Evolutionary conservation across 129 eudicot species (phyloP), one percentile per base, ranked within the genome.

Genomic region (Pittosporum tobira): DNA sequence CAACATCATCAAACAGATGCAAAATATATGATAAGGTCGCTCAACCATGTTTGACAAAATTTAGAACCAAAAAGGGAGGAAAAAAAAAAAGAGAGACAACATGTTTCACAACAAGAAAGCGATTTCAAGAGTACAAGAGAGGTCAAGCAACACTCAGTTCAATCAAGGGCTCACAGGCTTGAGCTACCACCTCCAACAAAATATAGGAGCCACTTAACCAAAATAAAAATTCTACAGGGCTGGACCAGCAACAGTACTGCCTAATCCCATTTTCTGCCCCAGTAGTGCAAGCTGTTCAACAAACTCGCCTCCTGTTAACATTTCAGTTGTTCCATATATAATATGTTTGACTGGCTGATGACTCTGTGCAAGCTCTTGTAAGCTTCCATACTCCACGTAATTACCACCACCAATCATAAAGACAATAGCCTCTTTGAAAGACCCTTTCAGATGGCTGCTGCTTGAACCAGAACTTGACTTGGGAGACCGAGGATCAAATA

Each of bases 351-450:
- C 63, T 10, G 96, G 94, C 66, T 86, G 96, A 54, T 78, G 96
- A n/a, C 77, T 61, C 5, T 51, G 69, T 16, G 84, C 98, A 52
- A 86, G 90, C 61, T 83, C 87, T 65, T 86, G 98, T 74, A 91
- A 71, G 68, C 96, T 78, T 59, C 89, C 94, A 67, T 91, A 75
- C 62, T 91, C 99, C 55, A 91, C 85, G 63, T 87, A 87, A 69
- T 91, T 91, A 28, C 99, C 96, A 48, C 96, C 96, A 15, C 98
- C 98, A 45, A 91, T 79, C 98, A 91, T 87, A 67, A 91, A 91
- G 27, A 83, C 96, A 38, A 91, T 78, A 51, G 98, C 98, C 61
- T 91, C 98, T 67, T 91, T 91, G 51, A 83, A 83, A 0, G 98
- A 88, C 12, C 98, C 98, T 70, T 73, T 91, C 68, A 83, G 76